Percentiles rank a stretch among this genome's conserved stretches.
phyloP scores from a whole-genome alignment of 2,329 filamentous ascomycete genomes.

The Trichoderma koningiopsis region DNA sequence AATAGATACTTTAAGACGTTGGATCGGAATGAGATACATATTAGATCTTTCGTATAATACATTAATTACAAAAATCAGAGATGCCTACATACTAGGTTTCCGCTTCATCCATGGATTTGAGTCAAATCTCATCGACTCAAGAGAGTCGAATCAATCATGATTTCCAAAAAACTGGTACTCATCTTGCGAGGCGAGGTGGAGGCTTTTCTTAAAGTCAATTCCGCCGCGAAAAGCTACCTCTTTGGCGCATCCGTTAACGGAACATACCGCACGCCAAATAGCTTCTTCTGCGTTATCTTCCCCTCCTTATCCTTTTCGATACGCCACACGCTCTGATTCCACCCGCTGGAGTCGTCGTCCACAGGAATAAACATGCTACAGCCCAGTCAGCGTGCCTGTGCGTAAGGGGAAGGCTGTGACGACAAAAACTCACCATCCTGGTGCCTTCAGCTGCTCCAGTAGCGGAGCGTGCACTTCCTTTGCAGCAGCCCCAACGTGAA shows the following conservation, averaged over 20 bases:
- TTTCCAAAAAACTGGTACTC: neutral
- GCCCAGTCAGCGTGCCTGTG: neutral
- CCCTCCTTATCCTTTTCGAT: constrained; percentile 73
- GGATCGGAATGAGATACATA: neutral
- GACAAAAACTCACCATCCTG: constrained; percentile 60
- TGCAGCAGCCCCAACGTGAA: constrained; percentile 91
- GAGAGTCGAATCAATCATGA: neutral
- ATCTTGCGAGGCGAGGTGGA: neutral
- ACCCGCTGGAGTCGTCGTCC: constrained; percentile 52
- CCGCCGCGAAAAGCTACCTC: neutral
- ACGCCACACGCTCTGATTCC: constrained; percentile 69
- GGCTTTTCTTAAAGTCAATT: neutral
- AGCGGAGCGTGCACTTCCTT: constrained; percentile 70
- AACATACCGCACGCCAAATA: constrained; percentile 76
- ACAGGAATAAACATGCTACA: constrained; percentile 75
- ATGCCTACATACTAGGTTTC: neutral
- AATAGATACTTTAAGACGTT: constrained; percentile 1
- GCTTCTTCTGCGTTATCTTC: constrained; percentile 58
- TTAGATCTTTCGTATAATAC: neutral
- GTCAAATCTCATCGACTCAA: neutral
- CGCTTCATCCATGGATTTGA: neutral
- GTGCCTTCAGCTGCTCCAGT: constrained; percentile 74
- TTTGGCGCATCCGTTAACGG: constrained; percentile 71
- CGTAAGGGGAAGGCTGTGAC: neutral
- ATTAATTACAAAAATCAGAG: neutral